Base-by-base conservation (phyloP, 176 grass and related monocot species). In the Bolboschoenus planiculmis region DNA sequence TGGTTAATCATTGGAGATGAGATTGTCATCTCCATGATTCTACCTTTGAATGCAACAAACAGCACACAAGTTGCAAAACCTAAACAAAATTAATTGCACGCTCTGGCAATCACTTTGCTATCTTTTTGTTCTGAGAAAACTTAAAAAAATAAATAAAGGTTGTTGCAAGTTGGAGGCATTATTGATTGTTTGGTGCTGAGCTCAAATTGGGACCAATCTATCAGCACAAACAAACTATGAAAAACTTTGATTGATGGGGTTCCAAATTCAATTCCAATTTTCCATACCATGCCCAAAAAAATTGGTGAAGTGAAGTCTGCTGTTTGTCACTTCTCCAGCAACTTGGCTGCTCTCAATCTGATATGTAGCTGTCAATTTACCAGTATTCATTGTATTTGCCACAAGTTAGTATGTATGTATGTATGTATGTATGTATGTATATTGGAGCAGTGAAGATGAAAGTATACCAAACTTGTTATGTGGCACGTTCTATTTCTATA, bases 121-220 rank as follows among this genome's bases (percentile, higher is more conserved):
- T 23, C 39, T 27, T 44, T 51, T 81, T 83, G 8, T 64, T 84
- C 34, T 21, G 13, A 39, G 55, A 34, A 57, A 55, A n/a, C n/a
- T n/a, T n/a, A n/a, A n/a, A n/a, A n/a, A n/a, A n/a, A 53, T 18
- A 78, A 43, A 56, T 18, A 40, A 54, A 84, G 24, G 29, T 26
- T 83, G 67, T 53, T 33, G 53, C 29, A 84, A 64, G 80, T 47
- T 23, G 82, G 81, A 20, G 51, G 48, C 86, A 84, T 47, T 77
- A 56, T 74, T 74, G 68, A 56, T 74, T 74, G 68, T 44, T 76
- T 18, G 44, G 72, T 76, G 72, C 72, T 76, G 44, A 72, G 24
- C 72, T 51, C 24, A 48, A 76, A 51, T 51, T 51, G 72, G 72
- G 72, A 76, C 72, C 72, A 58, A 67, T 84, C 46, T 79, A 78